A percentile compares a stretch with the other conserved stretches of the same genome.
Evolutionary conservation across 768 basidiomycete genomes (phyloP).

Genomic region (Lactifluus hygrophoroides): DNA sequence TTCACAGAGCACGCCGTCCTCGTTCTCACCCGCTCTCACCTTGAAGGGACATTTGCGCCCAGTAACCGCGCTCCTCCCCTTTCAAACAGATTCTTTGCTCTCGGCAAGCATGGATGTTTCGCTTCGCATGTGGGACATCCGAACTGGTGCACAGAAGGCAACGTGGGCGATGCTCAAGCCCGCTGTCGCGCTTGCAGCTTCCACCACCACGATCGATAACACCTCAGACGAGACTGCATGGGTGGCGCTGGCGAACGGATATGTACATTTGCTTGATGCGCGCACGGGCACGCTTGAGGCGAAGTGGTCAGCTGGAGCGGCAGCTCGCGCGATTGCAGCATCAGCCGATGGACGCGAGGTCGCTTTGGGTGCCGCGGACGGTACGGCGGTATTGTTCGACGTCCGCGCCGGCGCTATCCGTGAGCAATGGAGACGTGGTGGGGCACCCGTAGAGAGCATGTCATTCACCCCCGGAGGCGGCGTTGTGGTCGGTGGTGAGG

Average conservation of each 20-base stretch:
- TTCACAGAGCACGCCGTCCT: neutral
- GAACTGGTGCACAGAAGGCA: constrained; percentile 5
- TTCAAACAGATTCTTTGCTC: constrained; percentile 4
- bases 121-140: constrained; percentile 17
- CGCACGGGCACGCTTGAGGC: constrained; percentile 1
- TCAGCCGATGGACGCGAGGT: constrained; percentile 2
- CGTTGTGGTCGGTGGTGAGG: constrained; percentile 18
- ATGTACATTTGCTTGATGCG: constrained; percentile 6
- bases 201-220: neutral
- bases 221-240: neutral
- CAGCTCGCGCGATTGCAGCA: constrained; percentile 12
- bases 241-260: constrained; percentile 15
- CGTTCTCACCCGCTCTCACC: constrained; percentile 9
- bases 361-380: constrained; percentile 10
- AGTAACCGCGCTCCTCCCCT: constrained; percentile 11
- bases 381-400: constrained; percentile 12
- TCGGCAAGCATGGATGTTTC: constrained; percentile 16
- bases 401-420: constrained; percentile 1
- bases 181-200: neutral
- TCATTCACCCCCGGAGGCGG: constrained; percentile 1
- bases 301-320: constrained; percentile 2
- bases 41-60: constrained; percentile 14
- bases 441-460: constrained; percentile 6
- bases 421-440: constrained; percentile 14
- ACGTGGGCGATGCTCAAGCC: constrained; percentile 9